Evolutionary conservation across 345 rosid species (phyloP).

Genomic region (Syzygium aromaticum): DNA sequence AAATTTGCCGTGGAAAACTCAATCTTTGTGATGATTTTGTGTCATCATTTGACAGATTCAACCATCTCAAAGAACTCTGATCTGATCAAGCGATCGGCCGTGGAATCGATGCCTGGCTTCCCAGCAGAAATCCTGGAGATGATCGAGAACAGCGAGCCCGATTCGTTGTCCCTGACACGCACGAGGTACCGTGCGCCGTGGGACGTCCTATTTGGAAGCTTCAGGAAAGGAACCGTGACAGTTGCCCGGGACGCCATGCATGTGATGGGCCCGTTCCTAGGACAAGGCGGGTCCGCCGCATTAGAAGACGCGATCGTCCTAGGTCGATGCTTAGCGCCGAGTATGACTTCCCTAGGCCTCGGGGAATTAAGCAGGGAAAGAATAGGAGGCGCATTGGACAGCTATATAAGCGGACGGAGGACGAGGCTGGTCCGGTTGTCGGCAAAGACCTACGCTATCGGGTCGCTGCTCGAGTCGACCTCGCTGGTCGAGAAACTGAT

Average conservation of each 20-base stretch:
- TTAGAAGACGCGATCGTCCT: conserved; percentile 17
- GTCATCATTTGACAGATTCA: neutral
- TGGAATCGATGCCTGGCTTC: conserved; percentile 4
- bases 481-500: conserved; percentile 8
- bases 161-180: conserved; percentile 1
- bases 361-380: neutral
- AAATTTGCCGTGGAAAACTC: neutral
- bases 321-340: conserved; percentile 1
- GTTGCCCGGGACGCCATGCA: conserved; percentile 33
- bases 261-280: conserved; percentile 26
- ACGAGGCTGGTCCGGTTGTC: conserved; percentile 21
- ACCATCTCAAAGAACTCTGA: neutral
- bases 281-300: conserved; percentile 26
- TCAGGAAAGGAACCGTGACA: conserved; percentile 7
- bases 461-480: conserved; percentile 8
- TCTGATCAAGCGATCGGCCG: conserved; percentile 7
- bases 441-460: conserved; percentile 32
- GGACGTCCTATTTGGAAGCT: conserved; percentile 2
- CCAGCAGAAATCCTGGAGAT: conserved; percentile 2
- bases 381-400: neutral
- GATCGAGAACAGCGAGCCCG: neutral
- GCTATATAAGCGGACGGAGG: conserved; percentile 4
- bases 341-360: neutral
- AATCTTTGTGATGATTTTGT: neutral
- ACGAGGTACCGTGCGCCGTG: conserved; percentile 12